Base-by-base conservation (phyloP, 345 rosid genomes). In the Corchorus olitorius region DNA sequence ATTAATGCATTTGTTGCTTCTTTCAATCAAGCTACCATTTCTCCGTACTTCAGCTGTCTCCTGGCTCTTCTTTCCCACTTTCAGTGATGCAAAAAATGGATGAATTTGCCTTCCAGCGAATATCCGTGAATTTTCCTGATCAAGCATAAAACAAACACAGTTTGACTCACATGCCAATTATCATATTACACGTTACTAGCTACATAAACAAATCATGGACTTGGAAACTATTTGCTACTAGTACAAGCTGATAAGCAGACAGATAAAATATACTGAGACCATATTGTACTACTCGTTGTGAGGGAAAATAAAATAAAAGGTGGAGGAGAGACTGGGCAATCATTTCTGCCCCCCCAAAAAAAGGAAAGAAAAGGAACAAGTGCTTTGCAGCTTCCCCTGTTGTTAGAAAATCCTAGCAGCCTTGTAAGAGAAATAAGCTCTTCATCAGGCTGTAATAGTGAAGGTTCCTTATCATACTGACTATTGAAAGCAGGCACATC, bases 91-190 rank as follows among this genome's bases (percentile, higher is more conserved):
- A 83, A 93, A 96, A 82, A 93, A 93, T 10, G 99, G 97, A 84
- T 96, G 97, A 56, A 93, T 35, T 80, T 89, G 90, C 79, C 83
- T 94, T 65, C 97, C 97, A 14, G 92, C 83, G 72, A 87, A 92
- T 79, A 84, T 70, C 71, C 88, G 84, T 5, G 83, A 91, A 82
- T 92, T 82, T 82, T 95, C 99, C 99, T 93, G 82, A 79, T 79
- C 82, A 86, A 67, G 78, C 4, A 72, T n/a, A 82, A 68, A 82
- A 64, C 67, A 82, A 52, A 75, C 10, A 67, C 35, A 3, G 46
- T 56, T 45, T 55, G 19, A 62, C 65, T 59, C 79, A 13, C 70
- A 61, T 8, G 52, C 63, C 67, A 70, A 73, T 15, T 50, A 22
- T 67, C 27, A 16, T 14, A 68, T 49, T 22, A 1, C 20, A 33